Conservation (phyloP, 1,139 yeast genomes). For the Meyerozyma sp. region DNA sequence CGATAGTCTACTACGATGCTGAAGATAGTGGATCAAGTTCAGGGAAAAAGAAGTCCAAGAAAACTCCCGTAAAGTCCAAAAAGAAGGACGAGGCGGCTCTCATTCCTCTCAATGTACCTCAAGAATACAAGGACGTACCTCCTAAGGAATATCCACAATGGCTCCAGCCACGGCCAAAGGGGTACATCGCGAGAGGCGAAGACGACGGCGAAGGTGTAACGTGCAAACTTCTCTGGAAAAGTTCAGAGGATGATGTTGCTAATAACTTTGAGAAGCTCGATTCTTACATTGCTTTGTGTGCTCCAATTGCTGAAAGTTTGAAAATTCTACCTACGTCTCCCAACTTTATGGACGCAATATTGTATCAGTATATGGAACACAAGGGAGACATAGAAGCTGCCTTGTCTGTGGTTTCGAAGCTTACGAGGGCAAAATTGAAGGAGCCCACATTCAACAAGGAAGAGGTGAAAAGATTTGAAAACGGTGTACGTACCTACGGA, state of each 20-base stretch:
- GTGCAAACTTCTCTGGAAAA: slow-evolving; percentile 63
- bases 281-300: slow-evolving; percentile 49
- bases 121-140: slow-evolving; percentile 35
- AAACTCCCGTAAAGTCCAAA: slow-evolving; percentile 7
- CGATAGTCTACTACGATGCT: slow-evolving; percentile 62
- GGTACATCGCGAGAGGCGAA: slow-evolving; percentile 83
- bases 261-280: slow-evolving; percentile 40
- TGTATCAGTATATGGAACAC: slow-evolving; percentile 48
- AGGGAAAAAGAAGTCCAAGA: slow-evolving; percentile 15
- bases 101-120: slow-evolving; percentile 38
- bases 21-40: slow-evolving; percentile 12
- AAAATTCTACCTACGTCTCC: slow-evolving; percentile 44
- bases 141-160: slow-evolving; percentile 59
- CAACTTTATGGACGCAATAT: slow-evolving; percentile 72
- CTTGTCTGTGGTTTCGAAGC: slow-evolving; percentile 23
- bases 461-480: slow-evolving; percentile 68
- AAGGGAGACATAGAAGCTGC: slow-evolving; percentile 49
- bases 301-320: slow-evolving; percentile 48
- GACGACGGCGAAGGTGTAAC: slow-evolving; percentile 55
- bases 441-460: slow-evolving; percentile 71
- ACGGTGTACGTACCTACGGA: slow-evolving; percentile 69
- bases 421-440: slow-evolving; percentile 54
- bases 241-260: slow-evolving; percentile 27
- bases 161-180: slow-evolving; percentile 75
- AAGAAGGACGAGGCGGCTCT: slow-evolving; percentile 15